Evolutionary conservation across 306 rosid genomes (phyloP).

Genomic region (Prunus padus): DNA sequence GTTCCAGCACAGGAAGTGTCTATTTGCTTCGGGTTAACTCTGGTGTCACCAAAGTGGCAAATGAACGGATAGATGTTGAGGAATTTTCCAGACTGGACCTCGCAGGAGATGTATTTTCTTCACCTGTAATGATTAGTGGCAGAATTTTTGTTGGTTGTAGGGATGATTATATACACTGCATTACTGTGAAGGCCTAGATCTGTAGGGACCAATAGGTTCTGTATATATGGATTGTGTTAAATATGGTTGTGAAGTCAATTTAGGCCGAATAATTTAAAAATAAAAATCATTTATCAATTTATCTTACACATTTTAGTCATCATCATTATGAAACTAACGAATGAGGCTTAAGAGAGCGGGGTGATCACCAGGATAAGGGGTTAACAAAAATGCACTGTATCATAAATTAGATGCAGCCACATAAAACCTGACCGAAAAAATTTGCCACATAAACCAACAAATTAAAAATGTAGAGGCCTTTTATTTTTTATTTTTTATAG

Average conservation of each 20-base stretch:
- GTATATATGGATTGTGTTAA: neutral
- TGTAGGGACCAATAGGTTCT: neutral
- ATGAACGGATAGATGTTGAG: conserved; percentile 36
- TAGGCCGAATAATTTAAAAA: neutral
- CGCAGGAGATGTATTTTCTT: conserved; percentile 72
- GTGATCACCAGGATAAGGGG: too few species aligned
- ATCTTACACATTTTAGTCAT: neutral
- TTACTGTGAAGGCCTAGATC: conserved; percentile 27
- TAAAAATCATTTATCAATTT: too few species aligned
- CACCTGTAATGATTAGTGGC: conserved; percentile 82
- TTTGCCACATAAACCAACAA: too few species aligned
- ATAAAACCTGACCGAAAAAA: too few species aligned
- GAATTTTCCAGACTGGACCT: conserved; percentile 60
- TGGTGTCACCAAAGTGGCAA: conserved; percentile 15
- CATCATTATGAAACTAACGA: too few species aligned
- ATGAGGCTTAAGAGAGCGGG: too few species aligned
- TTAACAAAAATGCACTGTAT: too few species aligned
- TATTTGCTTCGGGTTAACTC: conserved; percentile 48
- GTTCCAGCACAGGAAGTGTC: conserved; percentile 78
- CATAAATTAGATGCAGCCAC: too few species aligned
- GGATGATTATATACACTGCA: conserved; percentile 74
- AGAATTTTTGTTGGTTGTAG: conserved; percentile 80
- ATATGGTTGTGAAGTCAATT: neutral
- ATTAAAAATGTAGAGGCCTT: too few species aligned
- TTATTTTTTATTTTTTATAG: too few species aligned